Conservation (phyloP, 495 filamentous ascomycete genomes). For the Achaetomiella virescens region DNA sequence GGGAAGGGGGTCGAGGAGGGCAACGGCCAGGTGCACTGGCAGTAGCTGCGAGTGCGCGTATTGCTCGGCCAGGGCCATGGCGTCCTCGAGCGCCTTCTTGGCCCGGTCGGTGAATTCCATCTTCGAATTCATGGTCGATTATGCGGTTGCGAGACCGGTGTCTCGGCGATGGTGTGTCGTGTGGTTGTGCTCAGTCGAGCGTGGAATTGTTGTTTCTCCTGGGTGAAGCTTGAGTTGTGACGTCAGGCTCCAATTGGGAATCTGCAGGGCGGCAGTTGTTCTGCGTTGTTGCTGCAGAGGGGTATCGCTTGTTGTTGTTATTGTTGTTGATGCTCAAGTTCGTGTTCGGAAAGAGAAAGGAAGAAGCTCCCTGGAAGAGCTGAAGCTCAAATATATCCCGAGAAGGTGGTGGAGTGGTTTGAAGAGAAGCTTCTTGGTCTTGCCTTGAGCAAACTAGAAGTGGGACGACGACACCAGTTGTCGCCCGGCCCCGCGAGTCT, state of each 20-base stretch:
- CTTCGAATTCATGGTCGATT: slow-evolving; percentile 43
- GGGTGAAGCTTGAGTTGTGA: slow-evolving; percentile 15
- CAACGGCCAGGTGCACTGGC: slow-evolving; percentile 81
- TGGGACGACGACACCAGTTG: slow-evolving; percentile 14
- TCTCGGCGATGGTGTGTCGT: slow-evolving; percentile 13
- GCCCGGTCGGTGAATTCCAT: slow-evolving; percentile 92
- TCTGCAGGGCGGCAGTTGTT: slow-evolving; percentile 4
- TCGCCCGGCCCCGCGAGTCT: slow-evolving; percentile 14
- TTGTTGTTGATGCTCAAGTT: slow-evolving; percentile 2
- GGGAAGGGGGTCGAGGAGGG: slow-evolving; percentile 75
- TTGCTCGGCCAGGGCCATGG: slow-evolving; percentile 73
- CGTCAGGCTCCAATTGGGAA: slow-evolving; percentile 22
- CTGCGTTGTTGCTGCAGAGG: neutral
- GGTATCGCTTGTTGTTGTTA: neutral
- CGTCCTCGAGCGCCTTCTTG: slow-evolving; percentile 78
- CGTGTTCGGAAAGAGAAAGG: slow-evolving; percentile 2
- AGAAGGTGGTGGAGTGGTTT: neutral
- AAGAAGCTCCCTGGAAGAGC: neutral
- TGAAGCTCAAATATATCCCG: slow-evolving; percentile 19
- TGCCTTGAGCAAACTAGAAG: slow-evolving; percentile 13
- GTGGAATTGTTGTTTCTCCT: neutral
- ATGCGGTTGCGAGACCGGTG: slow-evolving; percentile 15
- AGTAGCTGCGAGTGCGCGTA: slow-evolving; percentile 85
- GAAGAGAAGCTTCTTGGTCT: neutral
- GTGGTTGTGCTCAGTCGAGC: slow-evolving; percentile 7